Evolutionary conservation across 257 asterid genomes (phyloP).

Genomic region (Solanum sejunctum): DNA sequence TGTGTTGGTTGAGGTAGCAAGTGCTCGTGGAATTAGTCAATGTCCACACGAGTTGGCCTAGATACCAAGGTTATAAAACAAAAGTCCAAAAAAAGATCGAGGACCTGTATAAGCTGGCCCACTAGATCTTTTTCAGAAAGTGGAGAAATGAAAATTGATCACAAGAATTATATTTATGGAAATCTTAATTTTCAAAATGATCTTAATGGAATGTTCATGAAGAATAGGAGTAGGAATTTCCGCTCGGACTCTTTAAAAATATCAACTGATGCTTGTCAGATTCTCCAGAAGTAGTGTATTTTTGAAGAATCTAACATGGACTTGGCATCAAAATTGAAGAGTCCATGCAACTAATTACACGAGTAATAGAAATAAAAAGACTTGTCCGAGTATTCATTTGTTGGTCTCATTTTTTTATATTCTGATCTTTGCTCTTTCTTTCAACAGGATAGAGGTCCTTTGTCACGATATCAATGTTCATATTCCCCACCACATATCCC

Average conservation of each 20-base stretch:
- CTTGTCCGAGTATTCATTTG: background rate
- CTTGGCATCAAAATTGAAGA: background rate
- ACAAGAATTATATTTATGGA: background rate
- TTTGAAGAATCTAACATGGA: background rate
- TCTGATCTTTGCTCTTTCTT: background rate
- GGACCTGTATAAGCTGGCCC: background rate
- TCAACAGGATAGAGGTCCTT: constrained; percentile 78
- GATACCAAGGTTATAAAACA: background rate
- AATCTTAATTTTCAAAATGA: background rate
- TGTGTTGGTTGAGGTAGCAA: background rate
- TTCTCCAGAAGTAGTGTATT: background rate
- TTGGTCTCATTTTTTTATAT: background rate
- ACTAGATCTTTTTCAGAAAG: background rate
- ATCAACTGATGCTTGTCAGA: background rate
- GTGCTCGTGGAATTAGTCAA: background rate
- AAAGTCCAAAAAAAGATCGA: background rate
- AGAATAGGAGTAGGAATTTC: background rate
- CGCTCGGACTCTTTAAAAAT: background rate
- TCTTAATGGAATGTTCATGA: background rate
- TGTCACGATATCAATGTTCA: constrained; percentile 94
- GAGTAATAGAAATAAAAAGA: background rate
- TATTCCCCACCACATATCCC: constrained; percentile 89
- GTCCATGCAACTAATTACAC: background rate
- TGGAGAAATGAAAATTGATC: background rate
- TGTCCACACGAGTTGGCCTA: background rate